Base-by-base conservation (phyloP, 176 grass and related monocot genomes). In the Luzula sylvatica region DNA sequence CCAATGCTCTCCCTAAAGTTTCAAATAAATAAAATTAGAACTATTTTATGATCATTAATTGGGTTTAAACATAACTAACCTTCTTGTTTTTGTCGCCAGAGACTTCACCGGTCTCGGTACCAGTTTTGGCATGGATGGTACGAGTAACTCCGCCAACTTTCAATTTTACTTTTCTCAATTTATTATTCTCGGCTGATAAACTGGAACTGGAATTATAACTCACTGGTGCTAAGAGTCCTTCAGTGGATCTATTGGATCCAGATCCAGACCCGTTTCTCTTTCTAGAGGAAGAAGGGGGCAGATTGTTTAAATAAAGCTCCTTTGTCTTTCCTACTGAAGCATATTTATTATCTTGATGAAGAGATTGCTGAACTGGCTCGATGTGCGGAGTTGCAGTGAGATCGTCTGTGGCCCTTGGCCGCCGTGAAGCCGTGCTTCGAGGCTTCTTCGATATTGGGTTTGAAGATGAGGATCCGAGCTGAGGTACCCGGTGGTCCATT, bases 131-230 rank as follows among this genome's bases (percentile, higher is more conserved):
- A 74, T 71, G 79, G 35, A 73, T 42, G 8, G 72, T 76, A 13
- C 72, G 75, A 15, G 65, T 87, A 35, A 94, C 60, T 47, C 82
- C 87, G 26, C 75, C 75, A 65, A 95, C 68, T 60, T 88, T 95
- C 26, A 95, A 69, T 64, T 85, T 95, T 23, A 95, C 77, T 63
- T 73, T 89, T 47, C 73, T 86, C 45, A 70, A 15, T 42, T 43
- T 81, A 52, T 78, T 75, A 52, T 75, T 75, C 41, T 81, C 83
- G 15, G 29, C 39, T 23, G 56, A 66, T 24, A 25, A 28, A 61
- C 15, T 15, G 8, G 26, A n/a, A 12, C 39, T 39, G 2, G 30
- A 13, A 62, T 50, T 75, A 63, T 67, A 56, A 17, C 41, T 77
- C 26, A 47, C 32, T 18, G 68, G 61, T 20, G 79, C 83, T 19